These are phyloP conservation scores for Tilletia walkeri DNA, from an alignment of 1,284 basidiomycete species.

Conservation along the genomic window DNA sequence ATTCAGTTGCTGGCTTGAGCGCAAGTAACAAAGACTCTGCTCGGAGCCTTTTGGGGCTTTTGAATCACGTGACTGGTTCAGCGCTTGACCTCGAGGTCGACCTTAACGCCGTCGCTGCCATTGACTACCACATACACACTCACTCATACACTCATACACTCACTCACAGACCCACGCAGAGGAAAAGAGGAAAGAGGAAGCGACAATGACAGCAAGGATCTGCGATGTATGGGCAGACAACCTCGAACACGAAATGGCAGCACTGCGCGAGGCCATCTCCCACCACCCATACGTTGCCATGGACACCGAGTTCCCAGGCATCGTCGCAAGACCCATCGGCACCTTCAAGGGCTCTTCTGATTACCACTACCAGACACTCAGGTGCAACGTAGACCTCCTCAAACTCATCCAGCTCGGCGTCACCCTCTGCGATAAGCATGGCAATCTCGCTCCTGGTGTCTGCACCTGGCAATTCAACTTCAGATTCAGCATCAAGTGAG, in stretches of 20 bases:
- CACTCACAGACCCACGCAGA: neutral
- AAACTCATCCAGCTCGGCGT: constrained; percentile 97
- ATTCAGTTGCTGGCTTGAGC: neutral
- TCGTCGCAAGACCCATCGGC: constrained; percentile 94
- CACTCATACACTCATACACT: neutral
- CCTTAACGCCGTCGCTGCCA: no score
- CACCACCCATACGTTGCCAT: constrained; percentile 92
- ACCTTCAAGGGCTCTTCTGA: constrained; percentile 94
- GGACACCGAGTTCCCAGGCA: constrained; percentile 99
- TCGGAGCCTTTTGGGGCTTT: no score
- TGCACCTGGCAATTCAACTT: constrained; percentile 99
- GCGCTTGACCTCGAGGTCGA: neutral
- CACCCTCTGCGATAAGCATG: constrained; percentile 88
- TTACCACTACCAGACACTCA: constrained; percentile 99
- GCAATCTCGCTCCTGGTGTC: constrained; percentile 74
- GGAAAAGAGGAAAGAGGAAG: neutral
- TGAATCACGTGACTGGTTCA: neutral
- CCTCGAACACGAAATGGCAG: constrained; percentile 85
- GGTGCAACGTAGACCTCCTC: constrained; percentile 89
- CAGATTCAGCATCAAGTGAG: constrained; percentile 82
- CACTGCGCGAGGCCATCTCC: constrained; percentile 81
- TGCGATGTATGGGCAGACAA: constrained; percentile 89
- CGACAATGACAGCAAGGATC: constrained; percentile 50
- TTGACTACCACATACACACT: no score
- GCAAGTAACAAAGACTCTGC: neutral